phyloP scores from a whole-genome alignment of 2,329 filamentous ascomycete species.

The Apiospora sp. region DNA sequence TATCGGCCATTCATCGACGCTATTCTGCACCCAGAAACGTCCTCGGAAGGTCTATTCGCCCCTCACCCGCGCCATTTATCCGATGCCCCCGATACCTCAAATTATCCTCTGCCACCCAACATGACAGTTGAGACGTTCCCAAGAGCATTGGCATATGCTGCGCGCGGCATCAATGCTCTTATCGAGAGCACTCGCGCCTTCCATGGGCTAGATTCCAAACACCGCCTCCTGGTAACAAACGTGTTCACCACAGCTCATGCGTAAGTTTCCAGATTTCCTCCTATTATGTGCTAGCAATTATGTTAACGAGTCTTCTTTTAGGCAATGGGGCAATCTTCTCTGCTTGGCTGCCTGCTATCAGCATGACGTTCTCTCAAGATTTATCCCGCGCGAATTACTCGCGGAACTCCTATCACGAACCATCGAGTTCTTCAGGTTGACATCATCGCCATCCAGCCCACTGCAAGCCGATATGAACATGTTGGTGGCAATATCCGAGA shows the following conservation, averaged over 20 bases:
- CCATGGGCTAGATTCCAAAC: slow-evolving; percentile 63
- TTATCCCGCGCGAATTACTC: slow-evolving; percentile 65
- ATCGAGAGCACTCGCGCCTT: slow-evolving; percentile 89
- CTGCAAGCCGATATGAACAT: slow-evolving; percentile 79
- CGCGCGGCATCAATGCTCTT: slow-evolving; percentile 74
- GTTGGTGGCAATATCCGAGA: slow-evolving; percentile 59
- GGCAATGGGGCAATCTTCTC: slow-evolving; percentile 96
- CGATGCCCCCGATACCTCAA: slow-evolving; percentile 26
- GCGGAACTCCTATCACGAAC: slow-evolving; percentile 73
- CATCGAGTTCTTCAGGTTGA: slow-evolving; percentile 76
- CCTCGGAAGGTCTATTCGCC: slow-evolving; percentile 34
- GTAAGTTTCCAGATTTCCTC: slow-evolving; percentile 63
- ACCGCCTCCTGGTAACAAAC: slow-evolving; percentile 88
- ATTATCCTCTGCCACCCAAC: slow-evolving; percentile 39
- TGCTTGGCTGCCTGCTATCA: slow-evolving; percentile 85
- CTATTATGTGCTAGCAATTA: background rate
- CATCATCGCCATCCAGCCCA: slow-evolving; percentile 77
- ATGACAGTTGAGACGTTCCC: slow-evolving; percentile 45
- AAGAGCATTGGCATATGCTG: slow-evolving; percentile 61
- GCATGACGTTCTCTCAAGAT: slow-evolving; percentile 66
- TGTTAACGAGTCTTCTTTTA: slow-evolving; percentile 45
- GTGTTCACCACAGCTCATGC: slow-evolving; percentile 95
- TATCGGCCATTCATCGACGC: slow-evolving; percentile 77
- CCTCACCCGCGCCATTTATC: slow-evolving; percentile 29
- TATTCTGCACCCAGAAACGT: slow-evolving; percentile 54